Percentiles rank a stretch among this genome's conserved stretches.
These are phyloP conservation scores for Xerophyta viscosa DNA, from an alignment of 106 monocot species.

Conservation along the genomic window DNA sequence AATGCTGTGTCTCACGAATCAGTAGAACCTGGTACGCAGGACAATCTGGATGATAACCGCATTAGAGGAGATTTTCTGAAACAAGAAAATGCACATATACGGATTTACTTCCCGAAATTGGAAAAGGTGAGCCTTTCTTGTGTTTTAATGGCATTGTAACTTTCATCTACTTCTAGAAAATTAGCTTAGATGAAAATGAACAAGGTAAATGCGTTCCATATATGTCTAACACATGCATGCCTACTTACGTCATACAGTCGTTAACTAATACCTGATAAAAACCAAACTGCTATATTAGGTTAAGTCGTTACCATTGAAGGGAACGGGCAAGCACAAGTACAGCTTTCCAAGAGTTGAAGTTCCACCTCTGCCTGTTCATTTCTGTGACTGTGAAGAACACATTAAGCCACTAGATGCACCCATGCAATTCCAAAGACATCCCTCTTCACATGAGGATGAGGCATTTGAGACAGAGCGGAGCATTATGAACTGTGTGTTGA, in stretches of 20 bases:
- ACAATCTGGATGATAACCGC: constrained; percentile 4
- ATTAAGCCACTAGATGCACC: constrained; percentile 13
- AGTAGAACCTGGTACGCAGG: constrained; percentile 5
- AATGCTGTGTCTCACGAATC: constrained; percentile 11
- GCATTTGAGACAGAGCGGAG: constrained; percentile 56
- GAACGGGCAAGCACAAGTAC: constrained; percentile 97
- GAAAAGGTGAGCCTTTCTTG: constrained; percentile 78
- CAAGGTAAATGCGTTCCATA: no score
- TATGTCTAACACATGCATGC: no score
- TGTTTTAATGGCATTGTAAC: no score
- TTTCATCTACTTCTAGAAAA: no score
- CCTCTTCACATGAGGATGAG: constrained; percentile 15
- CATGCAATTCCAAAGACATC: constrained; percentile 14
- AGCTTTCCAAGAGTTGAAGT: constrained; percentile 82
- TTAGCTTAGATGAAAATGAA: no score
- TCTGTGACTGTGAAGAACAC: constrained; percentile 98
- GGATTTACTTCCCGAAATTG: constrained; percentile 76
- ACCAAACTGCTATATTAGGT: no score
- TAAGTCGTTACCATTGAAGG: constrained; percentile 73
- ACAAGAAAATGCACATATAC: constrained; percentile 36
- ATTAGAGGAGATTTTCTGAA: constrained; percentile 7
- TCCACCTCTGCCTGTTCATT: constrained; percentile 79
- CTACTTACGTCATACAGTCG: no score
- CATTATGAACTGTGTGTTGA: constrained; percentile 73
- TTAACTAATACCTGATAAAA: no score